Evolutionary conservation across 371 early-diverging fungal species (phyloP), one percentile per base, ranked within the genome.

Genomic region (Mortierella sp.): DNA sequence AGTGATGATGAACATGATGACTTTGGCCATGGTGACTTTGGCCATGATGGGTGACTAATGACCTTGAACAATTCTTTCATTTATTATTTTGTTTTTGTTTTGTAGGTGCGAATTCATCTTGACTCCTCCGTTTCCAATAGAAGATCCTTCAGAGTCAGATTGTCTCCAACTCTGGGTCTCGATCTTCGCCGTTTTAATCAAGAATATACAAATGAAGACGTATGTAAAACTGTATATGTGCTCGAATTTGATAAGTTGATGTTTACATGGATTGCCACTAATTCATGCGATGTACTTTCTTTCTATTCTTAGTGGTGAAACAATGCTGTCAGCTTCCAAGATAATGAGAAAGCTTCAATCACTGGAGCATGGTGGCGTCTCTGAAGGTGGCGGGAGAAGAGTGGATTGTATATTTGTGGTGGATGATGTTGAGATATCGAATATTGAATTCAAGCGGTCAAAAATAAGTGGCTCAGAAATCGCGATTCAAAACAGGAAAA

Each of bases 401-500:
- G 61, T 68, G 4, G 55, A 68, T 37, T 68, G 68, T 31, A 68
- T 68, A 12, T 61, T 68, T 54, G 40, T 68, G 8, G 47, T n/a
- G 2, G 28, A 54, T 17, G 68, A 54, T 35, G 40, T 68, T 6
- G 61, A 68, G 61, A 34, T 68, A 42, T 68, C 60, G 32, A 68
- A 68, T 57, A 68, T 68, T 37, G 68, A 68, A 37, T 68, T 61
- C 40, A 61, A 61, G 37, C 68, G 61, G 26, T 32, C 61, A 23
- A 29, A 68, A n/a, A 29, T 68, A 29, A 28, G 68, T n/a, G 55
- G 35, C 12, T 17, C 53, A n/a, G 68, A 68, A 22, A 15, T 61
- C 23, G 68, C 61, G 23, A 68, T 68, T 37, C 61, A 68, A 61
- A 68, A 61, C 42, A 45, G 68, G 19, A 68, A 68, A 28, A 68